phyloP scores from a whole-genome alignment of 805 yeast species.

The Ogataea corticis region DNA sequence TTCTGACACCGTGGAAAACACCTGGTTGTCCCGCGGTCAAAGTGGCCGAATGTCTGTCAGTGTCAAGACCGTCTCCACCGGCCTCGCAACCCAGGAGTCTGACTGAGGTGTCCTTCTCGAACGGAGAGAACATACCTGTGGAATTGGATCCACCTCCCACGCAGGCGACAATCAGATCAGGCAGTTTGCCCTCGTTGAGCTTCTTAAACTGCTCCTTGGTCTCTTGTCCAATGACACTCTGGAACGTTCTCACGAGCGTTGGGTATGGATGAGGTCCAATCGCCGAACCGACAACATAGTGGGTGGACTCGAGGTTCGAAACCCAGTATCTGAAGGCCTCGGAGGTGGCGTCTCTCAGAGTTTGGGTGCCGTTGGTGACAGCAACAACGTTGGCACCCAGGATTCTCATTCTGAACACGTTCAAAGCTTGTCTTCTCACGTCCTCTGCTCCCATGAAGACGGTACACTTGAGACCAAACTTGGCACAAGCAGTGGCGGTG shows the following conservation, averaged over 20 bases:
- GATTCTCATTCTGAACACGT: constrained; percentile 95
- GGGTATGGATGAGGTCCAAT: constrained; percentile 99
- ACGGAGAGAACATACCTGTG: constrained; percentile 93
- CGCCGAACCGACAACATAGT: constrained; percentile 96
- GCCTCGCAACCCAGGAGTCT: constrained; percentile 94
- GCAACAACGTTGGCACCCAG: constrained; percentile 95
- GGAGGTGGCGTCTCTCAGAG: constrained; percentile 95
- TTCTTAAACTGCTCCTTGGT: constrained; percentile 86
- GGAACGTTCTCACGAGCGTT: constrained; percentile 96
- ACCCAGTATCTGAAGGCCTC: constrained; percentile 98
- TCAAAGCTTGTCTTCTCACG: constrained; percentile 96
- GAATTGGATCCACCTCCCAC: constrained; percentile 99
- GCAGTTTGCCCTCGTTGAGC: constrained; percentile 78
- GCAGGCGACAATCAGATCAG: constrained; percentile 95
- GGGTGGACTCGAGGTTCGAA: constrained; percentile 79
- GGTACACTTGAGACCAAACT: constrained; percentile 89
- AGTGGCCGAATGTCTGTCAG: constrained; percentile 91
- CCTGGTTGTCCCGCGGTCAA: constrained; percentile 94
- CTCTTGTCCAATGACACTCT: constrained; percentile 93
- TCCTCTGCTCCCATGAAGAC: constrained; percentile 99
- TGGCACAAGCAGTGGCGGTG: constrained; percentile 90
- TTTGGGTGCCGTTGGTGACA: constrained; percentile 91
- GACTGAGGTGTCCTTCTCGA: constrained; percentile 77
- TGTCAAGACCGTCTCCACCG: constrained; percentile 95
- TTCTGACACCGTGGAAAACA: constrained; percentile 96